phyloP scores from a whole-genome alignment of 768 basidiomycete genomes.

The Macrolepiota albuminosa region DNA sequence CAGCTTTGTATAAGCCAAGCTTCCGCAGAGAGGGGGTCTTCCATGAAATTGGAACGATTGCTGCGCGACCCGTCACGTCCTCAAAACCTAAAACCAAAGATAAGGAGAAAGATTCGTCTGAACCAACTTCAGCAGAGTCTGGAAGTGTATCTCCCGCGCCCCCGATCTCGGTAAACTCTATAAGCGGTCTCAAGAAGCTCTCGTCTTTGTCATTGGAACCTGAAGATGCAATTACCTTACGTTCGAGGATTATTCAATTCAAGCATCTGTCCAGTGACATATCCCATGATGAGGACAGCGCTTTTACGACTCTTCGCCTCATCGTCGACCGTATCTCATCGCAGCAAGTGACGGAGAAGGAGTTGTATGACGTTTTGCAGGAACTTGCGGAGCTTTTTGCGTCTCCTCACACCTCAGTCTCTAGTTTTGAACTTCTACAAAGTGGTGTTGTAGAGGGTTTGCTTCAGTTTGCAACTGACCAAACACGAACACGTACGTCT shows the following conservation, averaged over 20 bases:
- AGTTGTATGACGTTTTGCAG: conserved; percentile 54
- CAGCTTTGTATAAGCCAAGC: conserved; percentile 78
- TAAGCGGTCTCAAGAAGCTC: conserved; percentile 66
- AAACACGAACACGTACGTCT: conserved; percentile 46
- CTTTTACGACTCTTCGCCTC: conserved; percentile 57
- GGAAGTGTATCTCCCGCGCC: conserved; percentile 31
- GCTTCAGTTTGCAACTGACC: conserved; percentile 74
- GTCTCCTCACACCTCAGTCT: conserved; percentile 72
- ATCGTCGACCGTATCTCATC: conserved; percentile 63
- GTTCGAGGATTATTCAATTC: conserved; percentile 87
- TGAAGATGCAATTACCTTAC: conserved; percentile 87
- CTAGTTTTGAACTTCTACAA: conserved; percentile 93
- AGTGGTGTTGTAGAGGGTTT: conserved; percentile 90
- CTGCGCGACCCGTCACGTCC: conserved; percentile 56
- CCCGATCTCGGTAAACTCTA: conserved; percentile 30
- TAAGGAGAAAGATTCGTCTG: conserved; percentile 40
- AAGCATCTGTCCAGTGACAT: conserved; percentile 65
- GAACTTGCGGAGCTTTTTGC: conserved; percentile 81
- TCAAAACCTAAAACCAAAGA: conserved; percentile 36
- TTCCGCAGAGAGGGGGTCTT: conserved; percentile 96
- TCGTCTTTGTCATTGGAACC: conserved; percentile 70
- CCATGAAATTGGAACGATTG: conserved; percentile 84
- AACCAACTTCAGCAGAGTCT: conserved; percentile 37
- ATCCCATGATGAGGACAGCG: conserved; percentile 51
- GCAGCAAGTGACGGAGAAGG: conserved; percentile 54